Evolutionary conservation across 345 rosid genomes (phyloP).

Genomic region (Lagerstroemia speciosa): DNA sequence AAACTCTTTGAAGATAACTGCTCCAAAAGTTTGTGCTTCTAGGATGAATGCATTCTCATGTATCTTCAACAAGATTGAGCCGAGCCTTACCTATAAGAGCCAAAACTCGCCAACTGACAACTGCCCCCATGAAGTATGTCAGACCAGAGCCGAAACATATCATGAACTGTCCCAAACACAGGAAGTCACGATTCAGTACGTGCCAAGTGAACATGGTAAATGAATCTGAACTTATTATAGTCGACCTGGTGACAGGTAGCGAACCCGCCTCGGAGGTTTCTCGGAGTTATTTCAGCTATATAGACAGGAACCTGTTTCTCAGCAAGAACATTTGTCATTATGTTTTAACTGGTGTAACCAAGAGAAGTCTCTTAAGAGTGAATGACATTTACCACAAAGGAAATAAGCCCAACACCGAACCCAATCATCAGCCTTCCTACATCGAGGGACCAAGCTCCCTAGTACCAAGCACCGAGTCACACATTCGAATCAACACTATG

Average conservation of each 20-base stretch:
- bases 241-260: slow-evolving; percentile 17
- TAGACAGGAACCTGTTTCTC: slow-evolving; percentile 18
- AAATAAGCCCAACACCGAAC: slow-evolving; percentile 19
- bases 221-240: background rate
- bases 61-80: background rate
- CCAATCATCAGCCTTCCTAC: slow-evolving; percentile 25
- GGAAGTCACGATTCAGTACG: background rate
- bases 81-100: slow-evolving; percentile 15
- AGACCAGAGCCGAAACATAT: slow-evolving; percentile 12
- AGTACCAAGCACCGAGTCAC: background rate
- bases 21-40: background rate
- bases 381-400: slow-evolving; percentile 20
- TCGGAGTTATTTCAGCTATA: slow-evolving; percentile 24
- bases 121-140: slow-evolving; percentile 18
- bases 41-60: too few relatives aligned
- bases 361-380: background rate
- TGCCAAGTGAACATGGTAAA: background rate
- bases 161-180: slow-evolving; percentile 14
- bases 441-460: slow-evolving; percentile 27
- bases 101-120: slow-evolving; percentile 27
- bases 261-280: slow-evolving; percentile 19
- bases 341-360: background rate
- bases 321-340: background rate
- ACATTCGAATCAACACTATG: background rate
- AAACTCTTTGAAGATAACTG: background rate